phyloP scores from a whole-genome alignment of 2,329 filamentous ascomycete genomes.

The Acarospora socialis region DNA sequence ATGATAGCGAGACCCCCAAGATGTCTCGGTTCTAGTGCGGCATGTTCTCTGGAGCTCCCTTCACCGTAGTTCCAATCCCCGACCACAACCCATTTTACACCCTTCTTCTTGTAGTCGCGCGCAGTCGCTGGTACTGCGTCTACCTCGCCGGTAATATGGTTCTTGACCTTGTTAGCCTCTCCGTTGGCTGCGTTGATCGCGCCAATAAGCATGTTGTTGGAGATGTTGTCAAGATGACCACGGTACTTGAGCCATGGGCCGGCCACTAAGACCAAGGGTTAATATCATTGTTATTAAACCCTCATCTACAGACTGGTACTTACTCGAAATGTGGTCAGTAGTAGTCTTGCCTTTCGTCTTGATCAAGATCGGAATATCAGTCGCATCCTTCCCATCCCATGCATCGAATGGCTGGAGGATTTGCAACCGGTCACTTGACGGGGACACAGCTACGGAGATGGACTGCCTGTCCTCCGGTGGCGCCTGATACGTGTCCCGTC shows the following conservation, averaged over 20 bases:
- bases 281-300: slow-evolving; percentile 5
- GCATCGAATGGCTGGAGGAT: slow-evolving; percentile 69
- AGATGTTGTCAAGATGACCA: slow-evolving; percentile 98
- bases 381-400: slow-evolving; percentile 87
- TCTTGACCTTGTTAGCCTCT: slow-evolving; percentile 95
- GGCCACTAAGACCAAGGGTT: slow-evolving; percentile 41
- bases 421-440: slow-evolving; percentile 86
- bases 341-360: slow-evolving; percentile 95
- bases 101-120: slow-evolving; percentile 96
- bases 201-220: slow-evolving; percentile 98
- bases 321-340: slow-evolving; percentile 82
- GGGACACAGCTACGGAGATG: slow-evolving; percentile 70
- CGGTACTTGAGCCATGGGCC: slow-evolving; percentile 98
- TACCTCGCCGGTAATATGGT: slow-evolving; percentile 69
- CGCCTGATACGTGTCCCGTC: slow-evolving; percentile 88
- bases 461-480: slow-evolving; percentile 64
- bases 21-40: slow-evolving; percentile 92
- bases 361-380: slow-evolving; percentile 79
- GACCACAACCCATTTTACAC: slow-evolving; percentile 90
- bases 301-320: too few relatives aligned
- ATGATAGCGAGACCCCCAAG: slow-evolving; percentile 96
- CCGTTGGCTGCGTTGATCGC: slow-evolving; percentile 92
- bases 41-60: slow-evolving; percentile 94
- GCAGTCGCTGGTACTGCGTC: slow-evolving; percentile 85
- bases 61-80: slow-evolving; percentile 99